Conservation (phyloP, 1,284 basidiomycete species). For the Tremellales sp. region DNA sequence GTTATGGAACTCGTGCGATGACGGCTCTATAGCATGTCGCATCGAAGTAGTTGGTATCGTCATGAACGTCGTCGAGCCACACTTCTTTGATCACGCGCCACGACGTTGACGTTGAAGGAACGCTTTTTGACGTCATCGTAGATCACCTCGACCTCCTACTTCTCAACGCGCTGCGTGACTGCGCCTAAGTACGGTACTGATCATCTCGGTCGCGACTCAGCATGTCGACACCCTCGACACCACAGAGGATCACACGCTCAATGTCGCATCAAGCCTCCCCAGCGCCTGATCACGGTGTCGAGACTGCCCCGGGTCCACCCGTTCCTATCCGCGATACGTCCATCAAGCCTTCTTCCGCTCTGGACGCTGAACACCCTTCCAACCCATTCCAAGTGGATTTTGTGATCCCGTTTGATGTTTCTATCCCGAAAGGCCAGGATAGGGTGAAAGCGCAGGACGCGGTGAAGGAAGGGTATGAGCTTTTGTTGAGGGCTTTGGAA, state of each 20-base stretch:
- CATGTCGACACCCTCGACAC: conserved; percentile 11
- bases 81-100: too few relatives aligned
- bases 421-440: conserved; percentile 13
- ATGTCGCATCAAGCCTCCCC: conserved; percentile 21
- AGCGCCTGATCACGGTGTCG: too few relatives aligned
- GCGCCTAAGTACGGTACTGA: background rate
- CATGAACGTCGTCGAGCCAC: too few relatives aligned
- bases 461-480: conserved; percentile 34
- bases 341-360: conserved; percentile 4
- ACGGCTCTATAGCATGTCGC: too few relatives aligned
- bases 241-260: conserved; percentile 25
- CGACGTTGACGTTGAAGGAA: too few relatives aligned
- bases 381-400: conserved; percentile 46
- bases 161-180: background rate
- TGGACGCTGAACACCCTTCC: conserved; percentile 12
- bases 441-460: conserved; percentile 21
- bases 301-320: conserved; percentile 33
- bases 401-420: conserved; percentile 37
- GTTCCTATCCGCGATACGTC: conserved; percentile 17
- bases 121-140: background rate
- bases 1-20: too few relatives aligned
- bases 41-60: too few relatives aligned
- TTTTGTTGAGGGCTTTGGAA: conserved; percentile 32
- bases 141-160: background rate
- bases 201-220: background rate